Evolutionary conservation across 805 yeast genomes (phyloP).

Genomic region (Saccharomycopsis sp.): DNA sequence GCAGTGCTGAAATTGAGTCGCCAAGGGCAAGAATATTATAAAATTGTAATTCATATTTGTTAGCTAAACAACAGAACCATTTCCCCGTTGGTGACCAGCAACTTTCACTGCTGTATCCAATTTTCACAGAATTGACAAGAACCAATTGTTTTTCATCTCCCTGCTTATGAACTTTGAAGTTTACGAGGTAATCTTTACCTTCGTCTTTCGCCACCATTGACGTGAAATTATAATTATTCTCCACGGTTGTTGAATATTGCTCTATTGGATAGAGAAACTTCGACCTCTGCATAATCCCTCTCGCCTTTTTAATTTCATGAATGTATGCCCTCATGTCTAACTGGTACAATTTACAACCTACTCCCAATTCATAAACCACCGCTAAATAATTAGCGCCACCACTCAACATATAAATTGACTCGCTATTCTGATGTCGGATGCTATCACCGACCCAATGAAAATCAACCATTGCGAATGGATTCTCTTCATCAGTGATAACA

Average conservation of each 20-base stretch:
- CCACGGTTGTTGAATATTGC: background rate
- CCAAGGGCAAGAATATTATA: slow-evolving; percentile 14
- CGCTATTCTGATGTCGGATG: background rate
- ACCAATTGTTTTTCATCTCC: background rate
- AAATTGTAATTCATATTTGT: slow-evolving; percentile 1
- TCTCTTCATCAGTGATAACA: background rate
- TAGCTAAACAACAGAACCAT: slow-evolving; percentile 10
- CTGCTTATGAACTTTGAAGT: background rate
- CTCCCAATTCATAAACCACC: slow-evolving; percentile 5
- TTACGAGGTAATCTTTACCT: slow-evolving; percentile 6
- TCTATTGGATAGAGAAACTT: too few relatives aligned
- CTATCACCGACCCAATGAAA: slow-evolving; percentile 6
- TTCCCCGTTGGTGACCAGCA: slow-evolving; percentile 16
- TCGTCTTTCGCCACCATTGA: slow-evolving; percentile 5
- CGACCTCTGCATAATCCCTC: too few relatives aligned
- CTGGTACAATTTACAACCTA: slow-evolving; percentile 1
- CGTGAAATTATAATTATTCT: background rate
- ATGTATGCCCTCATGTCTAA: background rate
- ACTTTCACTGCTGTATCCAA: background rate
- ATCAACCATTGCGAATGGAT: background rate
- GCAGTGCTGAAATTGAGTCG: background rate
- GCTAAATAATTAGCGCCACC: background rate
- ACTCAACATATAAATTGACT: too few relatives aligned
- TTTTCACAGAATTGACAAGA: background rate
- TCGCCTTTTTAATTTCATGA: slow-evolving; percentile 8